Base-by-base conservation (phyloP, 371 early-diverging fungal species). In the Syncephalis plumigaleata region DNA sequence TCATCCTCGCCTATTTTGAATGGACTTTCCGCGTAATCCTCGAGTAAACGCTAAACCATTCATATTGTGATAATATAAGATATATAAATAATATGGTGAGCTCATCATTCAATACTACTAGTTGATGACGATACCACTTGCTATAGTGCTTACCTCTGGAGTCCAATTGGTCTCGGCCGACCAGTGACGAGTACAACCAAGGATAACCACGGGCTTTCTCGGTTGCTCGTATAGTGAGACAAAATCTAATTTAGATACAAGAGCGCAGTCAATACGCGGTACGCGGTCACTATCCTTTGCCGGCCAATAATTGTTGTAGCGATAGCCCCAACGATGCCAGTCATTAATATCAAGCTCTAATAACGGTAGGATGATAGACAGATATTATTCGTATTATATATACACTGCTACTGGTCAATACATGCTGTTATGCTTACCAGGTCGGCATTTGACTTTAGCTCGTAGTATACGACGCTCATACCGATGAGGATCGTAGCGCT, bases 1-100 rank as follows among this genome's bases (percentile, higher is more conserved):
- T 84, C 84, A 52, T 84, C 84, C 50, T 84, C 81, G 17, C 87
- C 84, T 36, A 84, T 67, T 55, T 83, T 84, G 61, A 84, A 84
- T 43, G 71, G 65, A 51, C 84, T 74, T 20, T 70, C 60, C 5
- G 64, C 63, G 48, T 74, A 79, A 20, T 66, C 58, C 40, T 59
- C 59, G 17, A 67, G 23, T 25, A 79, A 62, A 13, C 61, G 59
- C 76, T 75, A 56, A n/a, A n/a, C n/a, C 11, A 20, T 13, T 16
- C 11, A 2, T 25, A 16, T n/a, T n/a, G n/a, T n/a, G n/a, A n/a
- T n/a, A n/a, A n/a, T n/a, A n/a, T n/a, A n/a, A n/a, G n/a, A n/a
- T n/a, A n/a, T n/a, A n/a, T n/a, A n/a, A n/a, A n/a, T n/a, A n/a
- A n/a, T n/a, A n/a, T n/a, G n/a, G n/a, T n/a, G n/a, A n/a, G n/a